Base-by-base conservation (phyloP, 2,329 filamentous ascomycete species). In the Dothideomycetes sp. region DNA sequence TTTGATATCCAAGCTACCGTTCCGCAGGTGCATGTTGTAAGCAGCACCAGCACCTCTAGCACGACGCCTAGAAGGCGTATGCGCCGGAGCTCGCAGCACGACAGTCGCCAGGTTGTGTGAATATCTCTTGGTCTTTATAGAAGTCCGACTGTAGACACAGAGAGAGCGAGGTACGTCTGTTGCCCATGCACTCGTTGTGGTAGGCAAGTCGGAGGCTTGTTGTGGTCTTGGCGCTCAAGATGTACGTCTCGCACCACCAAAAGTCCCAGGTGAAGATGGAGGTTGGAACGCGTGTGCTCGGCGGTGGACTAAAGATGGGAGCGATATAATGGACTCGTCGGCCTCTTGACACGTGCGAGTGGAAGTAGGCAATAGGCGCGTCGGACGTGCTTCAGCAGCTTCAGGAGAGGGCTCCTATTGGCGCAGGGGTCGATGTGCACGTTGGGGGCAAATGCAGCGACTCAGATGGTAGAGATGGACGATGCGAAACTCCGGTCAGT, bases 61-160 rank as follows among this genome's bases (percentile, higher is more conserved):
- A 40, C 55, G 54, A 49, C 55, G 45, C 49, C 51, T 49, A 33
- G 45, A 47, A 31, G 55, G 52, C 50, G 52, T 57, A 37, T 50
- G 50, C 48, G 52, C 49, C 41, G 50, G 40, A 42, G 50, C 51
- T 43, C 52, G 56, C 30, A 56, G 38, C 36, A 53, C 49, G 31
- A 57, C 47, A 40, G 55, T 57, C 47, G 55, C 55, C 55, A 58
- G 48, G 34, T 49, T 58, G 7, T 27, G 7, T 7, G 22, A 12
- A 7, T 27, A 7, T 7, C 7, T 27, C 12, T 7, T 27, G 7
- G 22, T 27, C 7, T 7, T 7, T 27, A 7, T 27, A 7, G 22
- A 27, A 27, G 12, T 7, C 7, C 12, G 12, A 7, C 22, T 27
- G 7, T 27, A 12, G 22, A 27, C 22, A 7, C 22, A 27, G 22